Evolutionary conservation across 768 basidiomycete species (phyloP).

Genomic region (Albatrellus ellisii): DNA sequence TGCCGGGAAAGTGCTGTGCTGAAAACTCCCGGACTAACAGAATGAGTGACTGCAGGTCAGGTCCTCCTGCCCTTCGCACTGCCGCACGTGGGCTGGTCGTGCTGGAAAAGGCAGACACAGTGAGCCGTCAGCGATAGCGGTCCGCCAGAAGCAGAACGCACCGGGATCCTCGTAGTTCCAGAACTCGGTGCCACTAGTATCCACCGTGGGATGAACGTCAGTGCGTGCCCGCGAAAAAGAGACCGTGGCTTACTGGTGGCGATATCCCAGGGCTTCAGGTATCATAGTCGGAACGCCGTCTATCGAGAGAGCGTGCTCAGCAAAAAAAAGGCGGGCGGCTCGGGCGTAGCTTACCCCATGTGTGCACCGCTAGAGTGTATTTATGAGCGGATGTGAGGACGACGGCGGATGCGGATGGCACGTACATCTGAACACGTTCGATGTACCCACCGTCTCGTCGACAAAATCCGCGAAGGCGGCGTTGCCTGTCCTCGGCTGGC

Average conservation of each 20-base stretch:
- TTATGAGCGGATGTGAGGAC: not conserved
- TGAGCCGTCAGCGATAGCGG: not conserved
- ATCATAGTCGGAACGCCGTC: slow-evolving; percentile 42
- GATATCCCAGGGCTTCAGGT: slow-evolving; percentile 31
- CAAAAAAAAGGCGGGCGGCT: not conserved
- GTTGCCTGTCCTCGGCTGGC: slow-evolving; percentile 38
- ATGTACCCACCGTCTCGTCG: slow-evolving; percentile 23
- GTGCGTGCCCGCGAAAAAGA: too few relatives aligned
- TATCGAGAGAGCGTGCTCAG: slow-evolving; percentile 8
- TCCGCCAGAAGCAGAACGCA: slow-evolving; percentile 4
- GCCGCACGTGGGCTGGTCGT: slow-evolving; percentile 23
- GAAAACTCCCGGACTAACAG: slow-evolving; percentile 22
- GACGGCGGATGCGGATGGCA: not conserved
- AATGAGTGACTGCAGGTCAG: slow-evolving; percentile 34
- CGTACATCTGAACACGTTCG: slow-evolving; percentile 30
- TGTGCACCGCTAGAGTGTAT: slow-evolving; percentile 26
- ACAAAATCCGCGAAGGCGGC: slow-evolving; percentile 26
- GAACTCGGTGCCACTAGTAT: slow-evolving; percentile 25
- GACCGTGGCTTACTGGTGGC: slow-evolving; percentile 24
- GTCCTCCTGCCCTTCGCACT: slow-evolving; percentile 33
- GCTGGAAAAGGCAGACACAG: slow-evolving; percentile 11
- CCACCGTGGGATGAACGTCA: too few relatives aligned
- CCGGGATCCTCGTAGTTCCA: slow-evolving; percentile 37
- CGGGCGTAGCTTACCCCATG: slow-evolving; percentile 21
- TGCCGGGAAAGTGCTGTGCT: not conserved